Evolutionary conservation across 1,284 basidiomycete species (phyloP).

Genomic region (Microbotryum intermedium): DNA sequence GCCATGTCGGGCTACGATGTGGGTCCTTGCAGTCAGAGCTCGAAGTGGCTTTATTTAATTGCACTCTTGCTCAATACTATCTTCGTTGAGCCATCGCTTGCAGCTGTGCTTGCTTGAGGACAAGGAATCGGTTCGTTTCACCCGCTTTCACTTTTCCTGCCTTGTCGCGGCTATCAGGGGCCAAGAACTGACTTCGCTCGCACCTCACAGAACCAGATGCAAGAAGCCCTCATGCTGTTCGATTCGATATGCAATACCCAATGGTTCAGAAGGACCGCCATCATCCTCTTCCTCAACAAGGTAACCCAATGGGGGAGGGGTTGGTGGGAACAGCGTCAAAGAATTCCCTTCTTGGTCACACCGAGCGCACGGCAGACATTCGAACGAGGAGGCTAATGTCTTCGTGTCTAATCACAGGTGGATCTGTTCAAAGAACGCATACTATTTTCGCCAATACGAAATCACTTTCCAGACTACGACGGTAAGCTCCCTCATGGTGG

Average conservation of each 20-base stretch:
- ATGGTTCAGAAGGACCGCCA: constrained; percentile 29
- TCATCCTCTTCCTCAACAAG: constrained; percentile 46
- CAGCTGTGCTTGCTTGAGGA: constrained; percentile 34
- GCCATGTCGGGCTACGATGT: constrained; percentile 35
- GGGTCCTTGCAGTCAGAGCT: not conserved
- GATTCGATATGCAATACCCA: constrained; percentile 38
- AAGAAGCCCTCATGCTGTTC: constrained; percentile 41
- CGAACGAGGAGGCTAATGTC: not conserved
- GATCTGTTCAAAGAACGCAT: constrained; percentile 83
- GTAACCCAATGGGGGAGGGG: too few relatives aligned
- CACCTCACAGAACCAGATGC: constrained; percentile 37
- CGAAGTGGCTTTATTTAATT: too few relatives aligned
- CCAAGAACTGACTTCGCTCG: not conserved
- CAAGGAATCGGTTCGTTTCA: constrained; percentile 49
- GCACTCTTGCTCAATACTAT: too few relatives aligned
- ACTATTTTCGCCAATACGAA: constrained; percentile 66
- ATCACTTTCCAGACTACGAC: constrained; percentile 59
- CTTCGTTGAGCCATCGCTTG: too few relatives aligned
- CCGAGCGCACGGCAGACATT: too few relatives aligned
- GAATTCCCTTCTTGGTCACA: too few relatives aligned
- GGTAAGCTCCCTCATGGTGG: not conserved
- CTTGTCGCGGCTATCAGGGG: not conserved
- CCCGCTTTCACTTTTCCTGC: not conserved
- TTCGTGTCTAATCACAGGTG: constrained; percentile 36
- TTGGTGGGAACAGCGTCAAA: too few relatives aligned